A percentile compares a stretch with the other conserved stretches of the same genome.
phyloP scores from a whole-genome alignment of 2,329 filamentous ascomycete species.

The Penicillium sp. region DNA sequence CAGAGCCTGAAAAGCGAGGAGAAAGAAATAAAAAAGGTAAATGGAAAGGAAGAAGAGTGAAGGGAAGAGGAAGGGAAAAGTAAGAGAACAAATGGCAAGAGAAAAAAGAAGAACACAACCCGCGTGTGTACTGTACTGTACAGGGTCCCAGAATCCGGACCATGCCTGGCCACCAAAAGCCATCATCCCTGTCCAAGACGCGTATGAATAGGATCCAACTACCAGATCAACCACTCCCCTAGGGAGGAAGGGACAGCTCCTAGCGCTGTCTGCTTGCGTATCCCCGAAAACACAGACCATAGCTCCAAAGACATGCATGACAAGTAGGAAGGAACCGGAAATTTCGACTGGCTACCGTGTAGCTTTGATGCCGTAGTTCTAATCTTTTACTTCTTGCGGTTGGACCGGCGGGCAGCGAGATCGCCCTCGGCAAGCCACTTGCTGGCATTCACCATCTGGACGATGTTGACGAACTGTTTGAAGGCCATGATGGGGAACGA shows the following conservation, averaged over 20 bases:
- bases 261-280: conserved; percentile 5
- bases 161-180: conserved; percentile 10
- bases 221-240: conserved; percentile 15
- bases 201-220: conserved; percentile 18
- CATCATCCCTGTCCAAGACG: conserved; percentile 17
- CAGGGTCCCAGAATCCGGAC: conserved; percentile 14
- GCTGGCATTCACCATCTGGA: conserved; percentile 91
- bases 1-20: conserved; percentile 1
- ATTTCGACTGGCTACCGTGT: background rate
- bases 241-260: conserved; percentile 6
- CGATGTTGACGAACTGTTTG: conserved; percentile 91
- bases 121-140: conserved; percentile 25
- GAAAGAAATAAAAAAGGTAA: conserved; percentile 13
- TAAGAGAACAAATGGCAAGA: conserved; percentile 10
- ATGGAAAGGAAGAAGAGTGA: conserved; percentile 5
- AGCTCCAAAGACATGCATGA: conserved; percentile 35
- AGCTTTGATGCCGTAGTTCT: background rate
- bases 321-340: conserved; percentile 16
- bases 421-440: conserved; percentile 94
- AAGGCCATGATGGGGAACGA: conserved; percentile 83
- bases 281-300: conserved; percentile 25
- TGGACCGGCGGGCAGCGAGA: conserved; percentile 46
- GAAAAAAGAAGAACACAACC: conserved; percentile 17
- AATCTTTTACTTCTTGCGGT: conserved; percentile 48
- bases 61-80: conserved; percentile 16